phyloP scores from a whole-genome alignment of 768 basidiomycete species.

The Phallus indusiatus region DNA sequence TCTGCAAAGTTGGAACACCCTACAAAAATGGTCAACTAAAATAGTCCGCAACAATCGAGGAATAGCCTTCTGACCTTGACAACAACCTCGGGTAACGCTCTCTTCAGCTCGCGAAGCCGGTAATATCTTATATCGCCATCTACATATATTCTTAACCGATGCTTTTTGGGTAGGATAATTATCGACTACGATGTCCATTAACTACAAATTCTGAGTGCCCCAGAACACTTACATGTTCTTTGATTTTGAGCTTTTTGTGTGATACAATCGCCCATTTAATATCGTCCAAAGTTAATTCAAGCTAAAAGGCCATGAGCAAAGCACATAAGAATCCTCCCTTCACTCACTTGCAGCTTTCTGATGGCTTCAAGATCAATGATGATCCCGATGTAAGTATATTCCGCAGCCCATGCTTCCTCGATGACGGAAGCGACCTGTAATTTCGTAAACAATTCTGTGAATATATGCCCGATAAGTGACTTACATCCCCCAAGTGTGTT shows the following conservation, averaged over 20 bases:
- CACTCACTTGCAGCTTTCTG: conserved; percentile 70
- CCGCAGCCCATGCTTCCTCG: conserved; percentile 93
- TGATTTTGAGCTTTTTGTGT: conserved; percentile 86
- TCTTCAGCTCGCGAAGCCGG: conserved; percentile 76
- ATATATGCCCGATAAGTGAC: conserved; percentile 16
- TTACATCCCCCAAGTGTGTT: conserved; percentile 86
- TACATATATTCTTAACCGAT: conserved; percentile 71
- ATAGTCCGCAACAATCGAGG: neutral
- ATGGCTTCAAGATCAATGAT: conserved; percentile 87
- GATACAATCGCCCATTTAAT: conserved; percentile 86
- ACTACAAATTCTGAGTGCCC: neutral
- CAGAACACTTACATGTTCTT: conserved; percentile 52
- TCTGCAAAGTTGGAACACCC: conserved; percentile 81
- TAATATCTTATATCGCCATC: conserved; percentile 75
- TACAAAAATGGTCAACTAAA: conserved; percentile 19
- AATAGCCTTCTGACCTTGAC: conserved; percentile 56
- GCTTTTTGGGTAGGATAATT: conserved; percentile 61
- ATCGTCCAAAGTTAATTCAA: conserved; percentile 88
- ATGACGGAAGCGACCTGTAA: conserved; percentile 78
- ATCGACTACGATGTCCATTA: conserved; percentile 43
- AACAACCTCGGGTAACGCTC: conserved; percentile 74
- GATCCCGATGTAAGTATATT: conserved; percentile 87
- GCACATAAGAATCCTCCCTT: neutral
- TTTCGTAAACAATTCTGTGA: neutral
- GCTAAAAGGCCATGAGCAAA: conserved; percentile 31